phyloP scores from a whole-genome alignment of 208 protist genomes.

The Spongospora subterranea region DNA sequence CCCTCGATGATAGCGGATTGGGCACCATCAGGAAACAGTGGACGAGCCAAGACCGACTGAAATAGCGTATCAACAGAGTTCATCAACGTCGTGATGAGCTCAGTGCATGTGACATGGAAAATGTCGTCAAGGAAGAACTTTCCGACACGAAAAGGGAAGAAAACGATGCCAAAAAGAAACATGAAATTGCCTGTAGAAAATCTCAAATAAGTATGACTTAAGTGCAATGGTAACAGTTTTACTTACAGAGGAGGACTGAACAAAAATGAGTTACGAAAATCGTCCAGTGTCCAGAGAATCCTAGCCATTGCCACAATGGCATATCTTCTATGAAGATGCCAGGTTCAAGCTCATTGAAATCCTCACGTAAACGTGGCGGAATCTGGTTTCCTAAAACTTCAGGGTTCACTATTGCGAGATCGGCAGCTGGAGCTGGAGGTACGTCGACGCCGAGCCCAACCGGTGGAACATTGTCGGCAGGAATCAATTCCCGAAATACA shows the following conservation, averaged over 20 bases:
- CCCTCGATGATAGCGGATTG: background rate
- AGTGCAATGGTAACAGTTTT: background rate
- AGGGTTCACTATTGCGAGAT: background rate
- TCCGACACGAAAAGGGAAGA: conserved; percentile 8
- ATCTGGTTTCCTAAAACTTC: no score
- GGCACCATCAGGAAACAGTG: background rate
- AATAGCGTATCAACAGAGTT: background rate
- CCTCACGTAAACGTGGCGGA: no score
- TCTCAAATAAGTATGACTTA: background rate
- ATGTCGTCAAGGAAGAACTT: background rate
- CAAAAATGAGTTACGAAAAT: conserved; percentile 15
- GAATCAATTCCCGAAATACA: background rate
- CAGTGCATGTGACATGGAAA: background rate
- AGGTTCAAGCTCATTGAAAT: background rate
- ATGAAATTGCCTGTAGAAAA: conserved; percentile 37
- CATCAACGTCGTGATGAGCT: background rate
- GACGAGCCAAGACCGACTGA: background rate
- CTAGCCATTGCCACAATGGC: conserved; percentile 33
- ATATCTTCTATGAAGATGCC: conserved; percentile 39
- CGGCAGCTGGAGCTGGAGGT: background rate
- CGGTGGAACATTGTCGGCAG: background rate
- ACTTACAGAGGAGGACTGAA: conserved; percentile 37
- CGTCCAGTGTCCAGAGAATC: conserved; percentile 54
- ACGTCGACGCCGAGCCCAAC: background rate
- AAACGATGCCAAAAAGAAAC: background rate